Conservation (phyloP, 169 alveolate genomes). For the Neospora caninum region DNA sequence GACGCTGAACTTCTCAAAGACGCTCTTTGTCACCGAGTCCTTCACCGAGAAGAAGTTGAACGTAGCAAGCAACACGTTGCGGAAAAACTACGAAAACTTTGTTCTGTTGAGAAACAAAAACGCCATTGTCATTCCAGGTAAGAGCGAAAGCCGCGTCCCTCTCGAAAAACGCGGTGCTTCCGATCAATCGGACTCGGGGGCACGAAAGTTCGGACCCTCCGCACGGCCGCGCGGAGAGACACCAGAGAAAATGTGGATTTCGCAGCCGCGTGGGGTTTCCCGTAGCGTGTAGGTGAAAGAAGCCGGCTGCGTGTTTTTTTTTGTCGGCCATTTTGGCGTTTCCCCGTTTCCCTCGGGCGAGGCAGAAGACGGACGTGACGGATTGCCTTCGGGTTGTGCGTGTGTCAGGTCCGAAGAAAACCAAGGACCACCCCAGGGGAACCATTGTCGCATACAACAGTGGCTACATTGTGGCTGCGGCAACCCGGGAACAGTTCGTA, state of each 20-base stretch:
- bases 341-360: too few relatives aligned
- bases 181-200: too few relatives aligned
- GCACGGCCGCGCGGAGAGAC: too few relatives aligned
- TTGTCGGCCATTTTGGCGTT: too few relatives aligned
- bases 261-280: too few relatives aligned
- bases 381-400: background rate
- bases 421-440: constrained; percentile 44
- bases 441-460: constrained; percentile 27
- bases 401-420: constrained; percentile 41
- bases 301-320: too few relatives aligned
- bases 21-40: constrained; percentile 5
- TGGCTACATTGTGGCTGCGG: constrained; percentile 46
- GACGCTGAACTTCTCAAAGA: background rate
- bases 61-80: constrained; percentile 37
- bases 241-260: too few relatives aligned
- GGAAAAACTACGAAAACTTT: constrained; percentile 57
- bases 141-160: background rate
- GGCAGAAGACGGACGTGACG: too few relatives aligned
- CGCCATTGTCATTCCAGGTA: constrained; percentile 52
- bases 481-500: constrained; percentile 47
- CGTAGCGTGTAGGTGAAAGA: too few relatives aligned
- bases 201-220: too few relatives aligned
- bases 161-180: background rate
- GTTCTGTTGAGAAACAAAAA: constrained; percentile 35
- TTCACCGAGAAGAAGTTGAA: background rate